These are phyloP conservation scores for Phyllostachys edulis DNA, from an alignment of 176 grass and related monocot species.

Conservation along the genomic window DNA sequence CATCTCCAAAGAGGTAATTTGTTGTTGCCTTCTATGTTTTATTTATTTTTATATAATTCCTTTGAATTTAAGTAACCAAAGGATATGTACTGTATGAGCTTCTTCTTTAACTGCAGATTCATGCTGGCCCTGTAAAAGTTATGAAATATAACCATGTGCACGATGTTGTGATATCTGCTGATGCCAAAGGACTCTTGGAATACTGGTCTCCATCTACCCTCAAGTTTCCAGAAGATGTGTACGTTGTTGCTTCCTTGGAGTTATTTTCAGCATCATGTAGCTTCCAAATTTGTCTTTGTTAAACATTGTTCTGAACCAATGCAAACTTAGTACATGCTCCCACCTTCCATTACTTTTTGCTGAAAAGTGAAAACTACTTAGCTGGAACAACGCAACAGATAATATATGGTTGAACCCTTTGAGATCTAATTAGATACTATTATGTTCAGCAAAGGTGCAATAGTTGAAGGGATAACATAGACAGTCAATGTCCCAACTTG, in stretches of 20 bases:
- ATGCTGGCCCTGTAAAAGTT: conserved; percentile 71
- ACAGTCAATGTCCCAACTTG: background rate
- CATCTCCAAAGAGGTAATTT: conserved; percentile 81
- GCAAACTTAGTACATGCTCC: background rate
- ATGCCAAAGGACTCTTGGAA: conserved; percentile 81
- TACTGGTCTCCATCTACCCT: conserved; percentile 88
- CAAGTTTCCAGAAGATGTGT: conserved; percentile 79
- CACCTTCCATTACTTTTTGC: background rate
- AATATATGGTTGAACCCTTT: background rate
- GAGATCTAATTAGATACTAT: conserved; percentile 6
- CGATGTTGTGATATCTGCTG: conserved; percentile 75
- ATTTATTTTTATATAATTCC: background rate
- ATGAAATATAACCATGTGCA: conserved; percentile 84
- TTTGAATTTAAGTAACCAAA: conserved; percentile 25
- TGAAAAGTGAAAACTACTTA: background rate
- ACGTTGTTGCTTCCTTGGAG: conserved; percentile 31
- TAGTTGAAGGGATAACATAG: background rate
- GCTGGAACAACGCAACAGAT: background rate
- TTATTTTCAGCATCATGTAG: background rate
- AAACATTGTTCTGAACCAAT: background rate
- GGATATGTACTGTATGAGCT: conserved; percentile 12
- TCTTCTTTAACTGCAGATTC: conserved; percentile 57
- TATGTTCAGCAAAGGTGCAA: background rate
- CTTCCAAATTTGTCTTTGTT: background rate
- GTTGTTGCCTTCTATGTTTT: background rate